These are phyloP conservation scores for Arthroderma uncinatum DNA, from an alignment of 2,329 filamentous ascomycete species.

Conservation along the genomic window DNA sequence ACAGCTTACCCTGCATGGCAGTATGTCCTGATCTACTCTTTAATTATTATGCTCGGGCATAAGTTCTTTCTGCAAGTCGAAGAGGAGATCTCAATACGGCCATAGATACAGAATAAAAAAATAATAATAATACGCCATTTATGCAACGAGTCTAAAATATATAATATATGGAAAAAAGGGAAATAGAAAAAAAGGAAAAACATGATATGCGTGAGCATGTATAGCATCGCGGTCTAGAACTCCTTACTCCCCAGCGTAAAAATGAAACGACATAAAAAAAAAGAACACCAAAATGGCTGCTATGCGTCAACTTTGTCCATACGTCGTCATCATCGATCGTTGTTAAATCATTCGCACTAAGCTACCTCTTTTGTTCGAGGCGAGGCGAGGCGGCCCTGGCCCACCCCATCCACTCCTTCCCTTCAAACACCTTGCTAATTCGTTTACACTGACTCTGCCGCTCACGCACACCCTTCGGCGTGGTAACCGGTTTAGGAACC, in stretches of 20 bases:
- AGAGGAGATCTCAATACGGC: no score
- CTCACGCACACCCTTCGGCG: background rate
- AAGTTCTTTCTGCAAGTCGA: no score
- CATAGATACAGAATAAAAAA: no score
- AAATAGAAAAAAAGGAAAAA: no score
- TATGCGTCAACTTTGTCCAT: background rate
- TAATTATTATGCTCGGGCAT: no score
- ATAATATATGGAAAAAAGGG: no score
- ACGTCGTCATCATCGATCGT: background rate
- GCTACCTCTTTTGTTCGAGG: background rate
- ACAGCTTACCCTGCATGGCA: no score
- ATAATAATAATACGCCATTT: no score
- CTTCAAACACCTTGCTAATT: constrained; percentile 1
- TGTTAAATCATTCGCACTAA: background rate
- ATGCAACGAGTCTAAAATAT: no score
- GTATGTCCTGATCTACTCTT: no score
- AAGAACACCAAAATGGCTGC: background rate
- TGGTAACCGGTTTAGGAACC: constrained; percentile 5
- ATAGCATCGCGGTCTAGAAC: background rate
- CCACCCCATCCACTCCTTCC: constrained; percentile 5
- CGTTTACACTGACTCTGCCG: background rate
- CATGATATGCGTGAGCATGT: no score
- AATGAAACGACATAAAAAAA: background rate
- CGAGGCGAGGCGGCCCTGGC: background rate
- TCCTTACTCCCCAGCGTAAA: background rate